These are phyloP conservation scores for Chytriomyces sp. DNA, from an alignment of 192 early-diverging fungal species.

Conservation along the genomic window DNA sequence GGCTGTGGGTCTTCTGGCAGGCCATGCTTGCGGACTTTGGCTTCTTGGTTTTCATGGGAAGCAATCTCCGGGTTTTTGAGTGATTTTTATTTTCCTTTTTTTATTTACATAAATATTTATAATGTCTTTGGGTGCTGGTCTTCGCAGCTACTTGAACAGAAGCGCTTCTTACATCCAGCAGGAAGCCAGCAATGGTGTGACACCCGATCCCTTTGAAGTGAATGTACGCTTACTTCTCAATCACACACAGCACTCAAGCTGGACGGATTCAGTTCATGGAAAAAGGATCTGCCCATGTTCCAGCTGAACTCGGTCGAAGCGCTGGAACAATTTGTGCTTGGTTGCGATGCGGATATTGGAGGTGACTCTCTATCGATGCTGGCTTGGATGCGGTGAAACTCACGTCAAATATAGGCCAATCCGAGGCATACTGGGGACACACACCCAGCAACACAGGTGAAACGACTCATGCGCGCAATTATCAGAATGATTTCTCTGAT, in stretches of 20 bases:
- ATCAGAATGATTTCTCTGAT: slow-evolving; percentile 14
- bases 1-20: too few relatives aligned
- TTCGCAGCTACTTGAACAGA: slow-evolving; percentile 15
- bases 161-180: neutral
- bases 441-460: slow-evolving; percentile 64
- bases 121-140: neutral
- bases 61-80: too few relatives aligned
- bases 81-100: too few relatives aligned
- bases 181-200: slow-evolving; percentile 25
- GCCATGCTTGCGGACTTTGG: too few relatives aligned
- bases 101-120: neutral
- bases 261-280: slow-evolving; percentile 54
- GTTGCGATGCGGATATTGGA: slow-evolving; percentile 92
- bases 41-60: too few relatives aligned
- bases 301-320: slow-evolving; percentile 65
- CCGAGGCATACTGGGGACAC: slow-evolving; percentile 76
- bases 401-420: slow-evolving; percentile 54
- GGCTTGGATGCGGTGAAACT: neutral
- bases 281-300: slow-evolving; percentile 74
- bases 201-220: neutral
- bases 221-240: neutral
- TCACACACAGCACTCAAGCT: slow-evolving; percentile 9
- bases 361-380: slow-evolving; percentile 54
- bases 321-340: slow-evolving; percentile 77
- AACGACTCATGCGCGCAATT: slow-evolving; percentile 26